Base-by-base conservation (phyloP, 306 rosid genomes). In the Begonia loranthoides region DNA sequence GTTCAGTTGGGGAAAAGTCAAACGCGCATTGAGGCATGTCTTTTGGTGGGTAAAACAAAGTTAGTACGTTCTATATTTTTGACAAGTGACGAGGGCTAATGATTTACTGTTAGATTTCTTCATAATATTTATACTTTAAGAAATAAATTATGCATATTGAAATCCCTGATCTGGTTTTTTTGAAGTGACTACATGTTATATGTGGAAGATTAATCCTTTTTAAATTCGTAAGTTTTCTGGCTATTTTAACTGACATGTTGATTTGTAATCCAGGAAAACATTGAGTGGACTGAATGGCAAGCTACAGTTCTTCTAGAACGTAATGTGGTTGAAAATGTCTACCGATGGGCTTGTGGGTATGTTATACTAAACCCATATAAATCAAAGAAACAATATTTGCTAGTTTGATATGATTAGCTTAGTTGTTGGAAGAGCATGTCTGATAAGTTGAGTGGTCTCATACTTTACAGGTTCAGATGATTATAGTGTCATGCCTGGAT, bases 331-430 rank as follows among this genome's bases (percentile, higher is more conserved):
- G 96, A 86, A 70, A 92, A 87, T 61, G 96, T 92, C 41, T 77
- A 76, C 60, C 74, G 81, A 52, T 92, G 99, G 99, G 88, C 82
- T 70, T 92, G 99, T 17, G 99, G 99, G 99, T 92, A 79, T 71
- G 87, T 66, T 60, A 40, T 55, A 39, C 56, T 28, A 28, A 28
- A 28, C 36, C 9, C 36, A 28, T 28, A 28, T 28, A 5, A 28
- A 28, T 28, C 9, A 4, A 8, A 28, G 36, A 28, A 28, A 28
- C 7, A 28, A 28, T 28, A 28, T 28, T 7, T 28, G 6, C 36
- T 28, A 28, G 36, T 28, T 28, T 28, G 9, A 8, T 28, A 28
- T 1, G 5, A 28, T 28, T 28, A 28, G 36, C 36, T 28, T 28
- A 28, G 36, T 28, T 28, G 36, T 28, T 28, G 36, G 36, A 28